Percentiles rank a stretch among this genome's conserved stretches.
These are phyloP conservation scores for Heterobasidion occidentale DNA, from an alignment of 1,284 basidiomycete genomes.

Conservation along the genomic window DNA sequence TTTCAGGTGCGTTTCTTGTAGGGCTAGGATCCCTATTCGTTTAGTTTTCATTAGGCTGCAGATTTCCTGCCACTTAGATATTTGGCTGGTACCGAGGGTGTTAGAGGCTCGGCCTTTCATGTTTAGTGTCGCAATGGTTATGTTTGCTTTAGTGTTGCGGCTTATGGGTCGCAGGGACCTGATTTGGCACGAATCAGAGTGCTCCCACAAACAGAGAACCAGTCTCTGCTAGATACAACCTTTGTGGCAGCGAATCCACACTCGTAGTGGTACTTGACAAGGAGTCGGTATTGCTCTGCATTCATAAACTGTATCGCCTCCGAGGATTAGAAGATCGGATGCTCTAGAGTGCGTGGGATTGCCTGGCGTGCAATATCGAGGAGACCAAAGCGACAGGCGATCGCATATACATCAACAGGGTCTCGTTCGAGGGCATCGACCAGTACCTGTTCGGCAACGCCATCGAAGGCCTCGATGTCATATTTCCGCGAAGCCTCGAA, in stretches of 20 bases:
- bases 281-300: not conserved
- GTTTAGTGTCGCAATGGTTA: too few species aligned
- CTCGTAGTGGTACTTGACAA: not conserved
- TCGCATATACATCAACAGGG: not conserved
- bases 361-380: not conserved
- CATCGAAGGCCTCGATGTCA: constrained; percentile 1
- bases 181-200: not conserved
- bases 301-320: not conserved
- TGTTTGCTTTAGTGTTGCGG: too few species aligned
- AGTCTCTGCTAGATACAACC: not conserved
- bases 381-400: not conserved
- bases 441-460: not conserved
- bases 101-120: too few species aligned
- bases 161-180: too few species aligned
- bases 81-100: too few species aligned
- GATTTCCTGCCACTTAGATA: too few species aligned
- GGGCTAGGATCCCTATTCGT: too few species aligned
- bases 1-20: too few species aligned
- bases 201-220: not conserved
- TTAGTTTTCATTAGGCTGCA: too few species aligned
- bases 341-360: not conserved
- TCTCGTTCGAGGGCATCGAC: not conserved
- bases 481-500: constrained; percentile 6
- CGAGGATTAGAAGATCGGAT: not conserved
- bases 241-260: not conserved